Conservation (phyloP, 2,329 filamentous ascomycete genomes). For the Colletotrichum trifolii region DNA sequence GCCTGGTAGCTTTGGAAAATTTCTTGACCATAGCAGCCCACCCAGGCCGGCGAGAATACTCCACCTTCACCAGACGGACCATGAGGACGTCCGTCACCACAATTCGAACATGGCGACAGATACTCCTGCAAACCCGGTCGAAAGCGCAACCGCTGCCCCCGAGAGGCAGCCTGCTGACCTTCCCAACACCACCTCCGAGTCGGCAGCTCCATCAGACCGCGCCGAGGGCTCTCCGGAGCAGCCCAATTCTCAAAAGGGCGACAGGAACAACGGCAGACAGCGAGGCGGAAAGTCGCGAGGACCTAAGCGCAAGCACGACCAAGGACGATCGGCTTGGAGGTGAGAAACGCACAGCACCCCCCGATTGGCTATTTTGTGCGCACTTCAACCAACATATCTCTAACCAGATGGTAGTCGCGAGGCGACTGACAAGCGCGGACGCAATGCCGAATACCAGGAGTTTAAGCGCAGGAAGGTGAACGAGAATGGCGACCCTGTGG, state of each 20-base stretch:
- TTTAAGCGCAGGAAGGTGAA: conserved; percentile 55
- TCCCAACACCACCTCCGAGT: conserved; percentile 1
- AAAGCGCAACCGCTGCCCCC: conserved; percentile 8
- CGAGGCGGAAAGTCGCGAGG: conserved; percentile 22
- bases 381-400: conserved; percentile 35
- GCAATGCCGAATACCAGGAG: conserved; percentile 53
- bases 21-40: conserved; percentile 26
- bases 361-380: neutral
- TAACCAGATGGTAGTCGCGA: conserved; percentile 50
- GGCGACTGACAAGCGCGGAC: conserved; percentile 52
- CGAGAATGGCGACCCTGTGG: conserved; percentile 43
- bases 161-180: conserved; percentile 27
- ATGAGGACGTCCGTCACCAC: conserved; percentile 31
- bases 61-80: conserved; percentile 27
- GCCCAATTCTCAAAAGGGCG: conserved; percentile 8
- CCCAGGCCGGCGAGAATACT: conserved; percentile 14
- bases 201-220: conserved; percentile 18
- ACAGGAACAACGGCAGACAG: conserved; percentile 9
- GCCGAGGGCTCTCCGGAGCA: conserved; percentile 11
- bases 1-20: conserved; percentile 34
- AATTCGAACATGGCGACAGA: conserved; percentile 33
- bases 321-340: conserved; percentile 33
- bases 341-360: neutral
- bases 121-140: conserved; percentile 18
- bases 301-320: conserved; percentile 33